Base-by-base conservation (phyloP, 2,329 filamentous ascomycete species). In the Colletotrichum orchidophilum region DNA sequence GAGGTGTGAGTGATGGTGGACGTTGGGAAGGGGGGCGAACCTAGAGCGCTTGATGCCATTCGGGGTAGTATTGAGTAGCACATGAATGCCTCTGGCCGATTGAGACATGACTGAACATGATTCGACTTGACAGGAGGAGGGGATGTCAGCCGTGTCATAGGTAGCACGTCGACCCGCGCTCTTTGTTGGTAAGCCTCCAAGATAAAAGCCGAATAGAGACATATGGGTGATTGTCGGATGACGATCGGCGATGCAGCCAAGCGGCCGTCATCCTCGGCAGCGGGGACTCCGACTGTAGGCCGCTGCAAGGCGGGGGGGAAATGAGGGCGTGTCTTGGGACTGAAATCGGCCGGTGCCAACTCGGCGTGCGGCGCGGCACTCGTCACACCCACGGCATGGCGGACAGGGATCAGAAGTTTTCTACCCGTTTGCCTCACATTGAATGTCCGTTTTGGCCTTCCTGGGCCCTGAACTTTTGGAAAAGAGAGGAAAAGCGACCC, bases 321-420 rank as follows among this genome's bases (percentile, higher is more conserved):
- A 33, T n/a, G 53, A 39, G 26, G 26, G 42, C 27, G 53, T 59
- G 53, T 12, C 27, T 31, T 35, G 35, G 27, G 24, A 24, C 54
- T 42, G n/a, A n/a, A n/a, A n/a, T 52, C 50, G 26, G 39, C 26
- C 7, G 27, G 18, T 24, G n/a, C 21, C 12, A 31, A 46, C 63
- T 68, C 68, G 58, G 52, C 64, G 27, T n/a, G 52, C 42, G 52
- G 68, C 68, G 68, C 68, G 68, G 68, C 68, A 63, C 46, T 63
- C 68, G 64, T 71, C 68, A 71, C 64, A 33, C 50, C 52, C 57
- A 55, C 50, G 49, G 46, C 49, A 63, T 46, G 24, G 15, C 49
- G 2, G 15, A 18, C 60, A 53, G 29, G 60, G 52, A 49, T 21
- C 11, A 39, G 24, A 61, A 50, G 11, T 39, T n/a, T n/a, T 46